Evolutionary conservation across 192 early-diverging fungal genomes (phyloP).

Genomic region (Coemansia sp.): DNA sequence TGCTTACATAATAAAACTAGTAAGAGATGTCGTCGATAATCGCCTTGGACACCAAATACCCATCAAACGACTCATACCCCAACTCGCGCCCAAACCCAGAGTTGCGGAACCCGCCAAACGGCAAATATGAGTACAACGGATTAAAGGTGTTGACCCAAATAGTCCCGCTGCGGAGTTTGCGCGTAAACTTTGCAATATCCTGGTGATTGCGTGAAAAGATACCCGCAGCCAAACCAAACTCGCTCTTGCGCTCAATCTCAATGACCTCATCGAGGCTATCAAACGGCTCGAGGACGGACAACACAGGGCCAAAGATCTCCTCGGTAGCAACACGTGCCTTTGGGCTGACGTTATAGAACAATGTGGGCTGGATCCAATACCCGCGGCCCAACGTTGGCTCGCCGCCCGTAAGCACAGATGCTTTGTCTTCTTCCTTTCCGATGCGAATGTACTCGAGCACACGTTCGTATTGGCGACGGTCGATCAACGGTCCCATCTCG

Average conservation of each 20-base stretch:
- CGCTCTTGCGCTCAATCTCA: slow-evolving; percentile 48
- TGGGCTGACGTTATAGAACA: slow-evolving; percentile 56
- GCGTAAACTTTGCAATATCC: slow-evolving; percentile 46
- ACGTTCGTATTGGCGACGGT: slow-evolving; percentile 58
- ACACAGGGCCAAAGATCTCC: slow-evolving; percentile 65
- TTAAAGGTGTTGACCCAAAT: slow-evolving; percentile 68
- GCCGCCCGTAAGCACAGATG: slow-evolving; percentile 47
- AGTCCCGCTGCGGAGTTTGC: slow-evolving; percentile 50
- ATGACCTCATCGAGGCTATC: slow-evolving; percentile 55
- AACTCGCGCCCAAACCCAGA: slow-evolving; percentile 62
- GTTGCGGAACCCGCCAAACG: slow-evolving; percentile 64
- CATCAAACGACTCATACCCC: slow-evolving; percentile 57
- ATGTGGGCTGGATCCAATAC: slow-evolving; percentile 61
- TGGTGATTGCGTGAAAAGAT: slow-evolving; percentile 55
- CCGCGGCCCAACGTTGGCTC: slow-evolving; percentile 26
- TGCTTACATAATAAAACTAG: not conserved
- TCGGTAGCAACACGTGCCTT: slow-evolving; percentile 48
- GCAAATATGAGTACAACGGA: slow-evolving; percentile 54
- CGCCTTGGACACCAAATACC: slow-evolving; percentile 44
- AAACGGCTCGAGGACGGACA: slow-evolving; percentile 57
- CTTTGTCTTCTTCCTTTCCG: slow-evolving; percentile 25
- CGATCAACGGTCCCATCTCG: slow-evolving; percentile 56
- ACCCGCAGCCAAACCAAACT: slow-evolving; percentile 58
- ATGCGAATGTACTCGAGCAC: slow-evolving; percentile 55
- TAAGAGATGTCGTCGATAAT: slow-evolving; percentile 49